These are phyloP conservation scores for Arthrobotrys megalospora DNA, from an alignment of 2,329 filamentous ascomycete species.

Conservation along the genomic window DNA sequence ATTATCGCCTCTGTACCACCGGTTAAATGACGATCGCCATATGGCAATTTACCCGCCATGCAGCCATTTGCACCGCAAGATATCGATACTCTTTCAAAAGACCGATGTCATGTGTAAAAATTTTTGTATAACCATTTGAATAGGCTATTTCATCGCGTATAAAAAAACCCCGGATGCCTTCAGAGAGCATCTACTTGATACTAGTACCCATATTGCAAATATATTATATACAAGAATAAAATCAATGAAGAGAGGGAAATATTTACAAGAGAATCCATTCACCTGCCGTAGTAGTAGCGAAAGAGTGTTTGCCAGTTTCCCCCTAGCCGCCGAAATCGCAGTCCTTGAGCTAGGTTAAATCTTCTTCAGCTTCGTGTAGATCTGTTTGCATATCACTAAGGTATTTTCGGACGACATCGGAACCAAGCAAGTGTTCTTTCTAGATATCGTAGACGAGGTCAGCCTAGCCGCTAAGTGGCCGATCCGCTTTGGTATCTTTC, in stretches of 20 bases:
- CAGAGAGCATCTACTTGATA: neutral
- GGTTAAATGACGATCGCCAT: conserved; percentile 25
- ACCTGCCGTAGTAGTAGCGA: neutral
- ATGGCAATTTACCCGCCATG: conserved; percentile 32
- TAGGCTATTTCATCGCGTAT: conserved; percentile 46
- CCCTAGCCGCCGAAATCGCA: conserved; percentile 33
- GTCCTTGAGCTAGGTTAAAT: conserved; percentile 50
- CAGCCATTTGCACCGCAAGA: conserved; percentile 9
- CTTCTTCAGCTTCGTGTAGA: conserved; percentile 57
- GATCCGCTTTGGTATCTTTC: conserved; percentile 40
- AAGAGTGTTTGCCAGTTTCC: conserved; percentile 11
- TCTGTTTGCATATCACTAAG: conserved; percentile 58
- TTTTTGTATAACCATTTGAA: conserved; percentile 18
- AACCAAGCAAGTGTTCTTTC: conserved; percentile 59
- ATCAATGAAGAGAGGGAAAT: conserved; percentile 23
- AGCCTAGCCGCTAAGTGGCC: conserved; percentile 60
- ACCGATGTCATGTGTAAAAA: neutral
- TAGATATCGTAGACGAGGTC: conserved; percentile 36
- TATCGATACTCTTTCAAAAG: neutral
- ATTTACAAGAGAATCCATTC: conserved; percentile 37
- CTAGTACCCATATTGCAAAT: conserved; percentile 31
- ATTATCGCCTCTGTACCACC: conserved; percentile 25
- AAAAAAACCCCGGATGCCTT: neutral
- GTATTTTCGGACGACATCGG: conserved; percentile 61
- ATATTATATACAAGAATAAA: conserved; percentile 47